These are phyloP conservation scores for Polyrhizophydium stewartii DNA, from an alignment of 371 early-diverging fungal genomes.

Conservation along the genomic window DNA sequence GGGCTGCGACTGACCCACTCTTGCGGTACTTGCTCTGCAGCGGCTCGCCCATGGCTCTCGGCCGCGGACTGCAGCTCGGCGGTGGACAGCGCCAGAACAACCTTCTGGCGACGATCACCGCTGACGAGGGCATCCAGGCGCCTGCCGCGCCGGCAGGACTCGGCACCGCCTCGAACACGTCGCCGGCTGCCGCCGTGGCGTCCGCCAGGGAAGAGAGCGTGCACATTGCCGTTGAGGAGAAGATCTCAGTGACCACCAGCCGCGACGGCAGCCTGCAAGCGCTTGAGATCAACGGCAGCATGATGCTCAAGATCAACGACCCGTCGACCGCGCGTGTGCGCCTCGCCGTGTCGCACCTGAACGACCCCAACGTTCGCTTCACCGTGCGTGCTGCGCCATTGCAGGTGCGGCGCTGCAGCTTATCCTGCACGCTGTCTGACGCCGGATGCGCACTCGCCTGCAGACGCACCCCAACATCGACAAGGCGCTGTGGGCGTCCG, in stretches of 20 bases:
- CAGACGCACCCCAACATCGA: conserved; percentile 97
- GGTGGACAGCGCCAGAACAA: conserved; percentile 17
- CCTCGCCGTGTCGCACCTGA: conserved; percentile 46
- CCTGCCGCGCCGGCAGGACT: conserved; percentile 9
- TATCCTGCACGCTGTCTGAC: neutral
- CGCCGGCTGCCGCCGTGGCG: neutral
- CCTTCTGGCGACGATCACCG: conserved; percentile 78
- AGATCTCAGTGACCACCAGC: conserved; percentile 73
- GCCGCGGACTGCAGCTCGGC: conserved; percentile 87
- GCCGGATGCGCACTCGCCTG: neutral
- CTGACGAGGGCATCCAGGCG: conserved; percentile 50
- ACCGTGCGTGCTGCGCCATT: conserved; percentile 43
- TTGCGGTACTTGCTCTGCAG: neutral
- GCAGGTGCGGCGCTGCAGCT: neutral
- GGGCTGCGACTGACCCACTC: neutral
- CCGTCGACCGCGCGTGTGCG: conserved; percentile 54
- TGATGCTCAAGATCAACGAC: conserved; percentile 74
- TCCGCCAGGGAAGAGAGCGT: conserved; percentile 52
- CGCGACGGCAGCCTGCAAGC: conserved; percentile 88
- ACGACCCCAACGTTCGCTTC: conserved; percentile 68
- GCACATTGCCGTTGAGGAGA: conserved; percentile 84
- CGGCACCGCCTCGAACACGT: neutral
- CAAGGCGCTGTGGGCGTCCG: conserved; percentile 73
- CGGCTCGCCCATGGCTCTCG: neutral
- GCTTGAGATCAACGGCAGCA: conserved; percentile 89